Conservation (phyloP, 805 yeast species). For the Suhomyces canberraensis region DNA sequence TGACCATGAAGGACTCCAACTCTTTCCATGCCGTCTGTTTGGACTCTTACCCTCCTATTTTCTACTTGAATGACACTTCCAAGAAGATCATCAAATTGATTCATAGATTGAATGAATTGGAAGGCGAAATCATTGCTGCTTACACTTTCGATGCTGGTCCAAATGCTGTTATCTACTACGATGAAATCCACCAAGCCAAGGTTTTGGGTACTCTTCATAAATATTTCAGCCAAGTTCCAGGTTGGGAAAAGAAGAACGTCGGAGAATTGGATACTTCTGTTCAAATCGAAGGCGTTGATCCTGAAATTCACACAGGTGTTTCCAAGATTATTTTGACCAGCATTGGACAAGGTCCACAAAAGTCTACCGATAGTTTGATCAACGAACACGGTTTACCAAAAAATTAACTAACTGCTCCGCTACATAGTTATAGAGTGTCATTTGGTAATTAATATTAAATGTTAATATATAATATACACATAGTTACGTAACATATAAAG, state of each 20-base stretch:
- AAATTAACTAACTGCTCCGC: too few species aligned
- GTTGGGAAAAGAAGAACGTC: slow-evolving; percentile 53
- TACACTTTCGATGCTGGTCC: slow-evolving; percentile 99
- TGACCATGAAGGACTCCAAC: slow-evolving; percentile 95
- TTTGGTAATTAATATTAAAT: too few species aligned
- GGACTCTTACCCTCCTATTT: slow-evolving; percentile 94
- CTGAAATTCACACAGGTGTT: slow-evolving; percentile 64
- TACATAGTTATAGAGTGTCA: too few species aligned
- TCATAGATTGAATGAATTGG: slow-evolving; percentile 68
- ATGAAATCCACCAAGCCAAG: slow-evolving; percentile 65
- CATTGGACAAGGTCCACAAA: slow-evolving; percentile 86
- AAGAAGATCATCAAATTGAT: slow-evolving; percentile 71
- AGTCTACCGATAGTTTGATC: slow-evolving; percentile 53
- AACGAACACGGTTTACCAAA: slow-evolving; percentile 62
- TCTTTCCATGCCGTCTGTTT: slow-evolving; percentile 98
- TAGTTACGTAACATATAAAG: too few species aligned
- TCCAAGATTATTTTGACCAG: slow-evolving; percentile 78
- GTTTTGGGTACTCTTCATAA: slow-evolving; percentile 69
- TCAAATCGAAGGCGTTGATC: slow-evolving; percentile 40
- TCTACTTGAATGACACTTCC: slow-evolving; percentile 89
- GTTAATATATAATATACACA: too few species aligned
- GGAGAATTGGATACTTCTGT: slow-evolving; percentile 15
- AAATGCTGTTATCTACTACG: slow-evolving; percentile 92
- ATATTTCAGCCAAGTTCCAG: slow-evolving; percentile 56
- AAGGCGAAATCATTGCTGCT: slow-evolving; percentile 77